These are phyloP conservation scores for Colletotrichum sp. DNA, from an alignment of 2,329 filamentous ascomycete species.

Conservation along the genomic window DNA sequence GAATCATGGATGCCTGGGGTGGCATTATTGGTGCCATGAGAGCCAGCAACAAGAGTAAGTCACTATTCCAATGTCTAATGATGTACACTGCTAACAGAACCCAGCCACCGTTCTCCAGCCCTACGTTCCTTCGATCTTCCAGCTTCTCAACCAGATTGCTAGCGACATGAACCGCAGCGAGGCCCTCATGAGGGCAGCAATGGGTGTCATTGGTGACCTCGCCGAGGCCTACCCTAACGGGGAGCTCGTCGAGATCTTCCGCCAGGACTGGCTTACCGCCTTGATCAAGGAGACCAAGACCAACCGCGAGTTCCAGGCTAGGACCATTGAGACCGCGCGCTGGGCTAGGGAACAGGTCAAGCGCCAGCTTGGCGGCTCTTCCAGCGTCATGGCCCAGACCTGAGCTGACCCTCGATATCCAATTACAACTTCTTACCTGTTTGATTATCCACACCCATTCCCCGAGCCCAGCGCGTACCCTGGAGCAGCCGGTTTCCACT, in stretches of 20 bases:
- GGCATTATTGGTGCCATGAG: slow-evolving; percentile 97
- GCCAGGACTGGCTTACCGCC: slow-evolving; percentile 85
- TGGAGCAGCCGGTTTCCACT: slow-evolving; percentile 20
- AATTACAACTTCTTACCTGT: slow-evolving; percentile 9
- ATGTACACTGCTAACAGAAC: slow-evolving; percentile 28
- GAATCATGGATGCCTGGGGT: slow-evolving; percentile 99
- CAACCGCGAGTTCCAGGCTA: slow-evolving; percentile 83
- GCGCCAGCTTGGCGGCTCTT: slow-evolving; percentile 72
- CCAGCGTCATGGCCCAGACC: slow-evolving; percentile 57
- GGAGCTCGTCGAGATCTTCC: slow-evolving; percentile 84
- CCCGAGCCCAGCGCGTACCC: slow-evolving; percentile 12
- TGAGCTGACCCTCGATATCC: slow-evolving; percentile 27
- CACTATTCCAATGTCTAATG: slow-evolving; percentile 15
- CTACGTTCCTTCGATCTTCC: slow-evolving; percentile 86
- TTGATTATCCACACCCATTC: slow-evolving; percentile 15
- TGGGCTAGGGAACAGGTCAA: slow-evolving; percentile 99
- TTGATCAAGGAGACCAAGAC: slow-evolving; percentile 92
- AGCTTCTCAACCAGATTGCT: slow-evolving; percentile 81
- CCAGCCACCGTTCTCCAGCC: slow-evolving; percentile 74
- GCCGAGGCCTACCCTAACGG: slow-evolving; percentile 93
- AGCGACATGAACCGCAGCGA: slow-evolving; percentile 89
- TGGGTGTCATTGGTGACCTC: slow-evolving; percentile 97
- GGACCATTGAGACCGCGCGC: slow-evolving; percentile 92
- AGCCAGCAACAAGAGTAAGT: slow-evolving; percentile 74
- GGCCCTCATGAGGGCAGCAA: slow-evolving; percentile 87